Conservation (phyloP, 2,329 filamentous ascomycete species). For the Claviceps digitariae region DNA sequence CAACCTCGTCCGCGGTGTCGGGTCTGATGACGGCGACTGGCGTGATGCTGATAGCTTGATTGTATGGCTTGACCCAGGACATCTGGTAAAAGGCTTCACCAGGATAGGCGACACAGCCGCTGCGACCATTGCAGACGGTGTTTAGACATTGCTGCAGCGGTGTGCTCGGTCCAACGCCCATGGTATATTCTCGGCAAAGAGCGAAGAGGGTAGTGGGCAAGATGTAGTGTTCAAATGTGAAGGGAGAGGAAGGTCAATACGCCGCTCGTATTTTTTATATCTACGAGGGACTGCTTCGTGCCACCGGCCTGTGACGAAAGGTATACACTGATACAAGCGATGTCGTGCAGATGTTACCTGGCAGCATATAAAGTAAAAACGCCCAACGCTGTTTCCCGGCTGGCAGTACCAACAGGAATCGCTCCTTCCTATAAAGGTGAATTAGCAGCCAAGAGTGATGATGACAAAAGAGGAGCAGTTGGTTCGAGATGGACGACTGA, state of each 20-base stretch:
- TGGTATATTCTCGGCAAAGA: conserved; percentile 9
- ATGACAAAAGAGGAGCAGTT: background rate
- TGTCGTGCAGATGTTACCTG: background rate
- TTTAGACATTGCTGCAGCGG: conserved; percentile 32
- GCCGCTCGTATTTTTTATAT: background rate
- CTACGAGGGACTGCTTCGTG: background rate
- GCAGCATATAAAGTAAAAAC: background rate
- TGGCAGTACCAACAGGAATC: background rate
- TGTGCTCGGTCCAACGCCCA: conserved; percentile 30
- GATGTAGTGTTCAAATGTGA: background rate
- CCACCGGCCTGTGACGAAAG: background rate
- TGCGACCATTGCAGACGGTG: conserved; percentile 29
- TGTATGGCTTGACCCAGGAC: conserved; percentile 39
- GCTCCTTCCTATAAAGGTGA: background rate
- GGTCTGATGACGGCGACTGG: conserved; percentile 46
- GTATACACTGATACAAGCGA: background rate
- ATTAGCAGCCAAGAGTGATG: background rate
- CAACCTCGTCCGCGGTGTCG: conserved; percentile 36
- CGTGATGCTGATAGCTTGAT: conserved; percentile 33
- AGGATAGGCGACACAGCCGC: conserved; percentile 33
- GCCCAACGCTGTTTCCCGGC: background rate
- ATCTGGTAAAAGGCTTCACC: conserved; percentile 29
- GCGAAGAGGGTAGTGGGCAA: background rate
- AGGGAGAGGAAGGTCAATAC: background rate
- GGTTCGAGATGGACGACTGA: background rate